A percentile compares a stretch with the other conserved stretches of the same genome.
Evolutionary conservation across 495 filamentous ascomycete species (phyloP).

Genomic region (Podospora appendiculata): DNA sequence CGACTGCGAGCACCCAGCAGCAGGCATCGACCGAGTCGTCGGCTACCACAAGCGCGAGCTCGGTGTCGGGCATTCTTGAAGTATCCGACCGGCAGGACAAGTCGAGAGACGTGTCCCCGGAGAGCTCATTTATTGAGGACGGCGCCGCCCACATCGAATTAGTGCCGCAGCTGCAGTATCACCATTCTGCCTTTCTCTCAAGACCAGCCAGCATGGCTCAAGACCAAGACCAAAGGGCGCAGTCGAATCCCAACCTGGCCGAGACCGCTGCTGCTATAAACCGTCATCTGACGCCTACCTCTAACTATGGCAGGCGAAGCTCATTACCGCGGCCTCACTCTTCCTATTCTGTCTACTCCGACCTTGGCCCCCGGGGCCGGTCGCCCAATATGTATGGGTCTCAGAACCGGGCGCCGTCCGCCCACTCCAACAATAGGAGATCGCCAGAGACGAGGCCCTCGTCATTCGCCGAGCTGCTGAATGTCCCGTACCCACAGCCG

Average conservation of each 20-base stretch:
- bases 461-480: slow-evolving; percentile 82
- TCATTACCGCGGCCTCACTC: slow-evolving; percentile 60
- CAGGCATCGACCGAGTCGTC: slow-evolving; percentile 37
- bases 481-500: slow-evolving; percentile 82
- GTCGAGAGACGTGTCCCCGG: slow-evolving; percentile 31
- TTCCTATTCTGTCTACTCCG: slow-evolving; percentile 62
- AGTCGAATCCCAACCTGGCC: slow-evolving; percentile 38
- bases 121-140: slow-evolving; percentile 34
- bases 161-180: slow-evolving; percentile 49
- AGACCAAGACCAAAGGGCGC: slow-evolving; percentile 30
- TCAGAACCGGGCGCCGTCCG: slow-evolving; percentile 48
- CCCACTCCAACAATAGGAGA: slow-evolving; percentile 44
- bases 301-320: slow-evolving; percentile 40
- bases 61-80: slow-evolving; percentile 39
- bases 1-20: slow-evolving; percentile 37
- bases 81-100: slow-evolving; percentile 29
- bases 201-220: slow-evolving; percentile 25
- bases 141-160: slow-evolving; percentile 24
- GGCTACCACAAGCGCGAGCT: slow-evolving; percentile 41
- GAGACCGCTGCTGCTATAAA: slow-evolving; percentile 37
- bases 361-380: slow-evolving; percentile 51
- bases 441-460: slow-evolving; percentile 72
- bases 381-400: slow-evolving; percentile 45
- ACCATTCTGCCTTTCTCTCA: slow-evolving; percentile 39
- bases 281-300: slow-evolving; percentile 51